Evolutionary conservation across 495 filamentous ascomycete genomes (phyloP).

Genomic region (Aspergillus ellipticus): DNA sequence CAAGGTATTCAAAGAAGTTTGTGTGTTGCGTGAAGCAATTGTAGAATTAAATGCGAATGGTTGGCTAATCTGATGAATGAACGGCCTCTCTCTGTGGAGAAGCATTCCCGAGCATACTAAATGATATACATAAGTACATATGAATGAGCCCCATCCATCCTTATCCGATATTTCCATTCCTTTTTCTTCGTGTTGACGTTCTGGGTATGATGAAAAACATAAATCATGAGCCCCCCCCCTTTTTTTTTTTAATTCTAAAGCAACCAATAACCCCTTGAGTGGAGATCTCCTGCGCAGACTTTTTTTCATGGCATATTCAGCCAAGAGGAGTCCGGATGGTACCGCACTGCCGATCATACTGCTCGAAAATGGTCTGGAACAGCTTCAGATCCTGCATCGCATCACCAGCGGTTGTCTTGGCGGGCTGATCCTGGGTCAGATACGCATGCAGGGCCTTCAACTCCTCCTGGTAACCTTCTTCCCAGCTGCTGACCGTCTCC

Average conservation of each 20-base stretch:
- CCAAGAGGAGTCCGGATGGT: constrained; percentile 37
- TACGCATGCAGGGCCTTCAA: constrained; percentile 46
- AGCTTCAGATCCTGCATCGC: constrained; percentile 43
- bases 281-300: too few species aligned
- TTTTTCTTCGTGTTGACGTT: not conserved
- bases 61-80: not conserved
- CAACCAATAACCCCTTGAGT: not conserved
- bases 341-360: constrained; percentile 42
- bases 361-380: constrained; percentile 36
- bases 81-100: not conserved
- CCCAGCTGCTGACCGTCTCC: constrained; percentile 40
- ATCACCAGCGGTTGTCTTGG: constrained; percentile 51
- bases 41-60: constrained; percentile 6
- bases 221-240: not conserved
- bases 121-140: not conserved
- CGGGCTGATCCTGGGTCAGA: constrained; percentile 32
- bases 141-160: not conserved
- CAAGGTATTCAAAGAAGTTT: too few species aligned
- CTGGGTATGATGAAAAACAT: not conserved
- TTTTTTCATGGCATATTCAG: not conserved
- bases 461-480: constrained; percentile 52
- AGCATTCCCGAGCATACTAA: not conserved
- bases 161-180: not conserved
- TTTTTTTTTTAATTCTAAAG: not conserved
- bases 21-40: constrained; percentile 1